Evolutionary conservation across 305 asterid species (phyloP).

Genomic region (Fraxinus dipetala): DNA sequence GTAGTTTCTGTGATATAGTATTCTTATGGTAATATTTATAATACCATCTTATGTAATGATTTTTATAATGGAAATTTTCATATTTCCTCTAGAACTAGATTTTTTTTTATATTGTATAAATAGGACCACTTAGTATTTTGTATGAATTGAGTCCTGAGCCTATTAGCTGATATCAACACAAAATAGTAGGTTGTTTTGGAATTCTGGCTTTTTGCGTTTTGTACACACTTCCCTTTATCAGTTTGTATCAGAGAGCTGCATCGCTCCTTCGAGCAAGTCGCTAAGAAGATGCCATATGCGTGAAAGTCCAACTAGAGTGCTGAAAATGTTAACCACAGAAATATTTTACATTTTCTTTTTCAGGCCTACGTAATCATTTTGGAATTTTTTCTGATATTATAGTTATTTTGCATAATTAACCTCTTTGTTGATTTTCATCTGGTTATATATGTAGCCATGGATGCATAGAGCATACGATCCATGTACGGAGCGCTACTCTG

Average conservation of each 20-base stretch:
- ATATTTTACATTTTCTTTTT: background rate
- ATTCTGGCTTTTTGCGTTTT: background rate
- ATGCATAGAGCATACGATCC: constrained; percentile 90
- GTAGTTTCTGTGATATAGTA: background rate
- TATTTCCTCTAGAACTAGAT: background rate
- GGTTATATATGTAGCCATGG: constrained; percentile 60
- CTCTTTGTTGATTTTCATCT: constrained; percentile 13
- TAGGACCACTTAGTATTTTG: background rate
- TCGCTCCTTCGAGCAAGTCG: background rate
- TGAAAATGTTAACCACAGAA: background rate
- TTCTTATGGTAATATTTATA: background rate
- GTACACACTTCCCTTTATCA: background rate
- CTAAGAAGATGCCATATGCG: background rate
- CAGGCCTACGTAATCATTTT: background rate
- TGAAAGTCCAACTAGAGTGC: background rate
- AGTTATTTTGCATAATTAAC: background rate
- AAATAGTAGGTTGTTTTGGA: background rate
- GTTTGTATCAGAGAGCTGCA: background rate
- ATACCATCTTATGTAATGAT: background rate
- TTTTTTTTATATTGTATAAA: background rate
- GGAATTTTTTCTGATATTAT: background rate
- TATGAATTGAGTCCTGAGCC: background rate
- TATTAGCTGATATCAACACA: background rate
- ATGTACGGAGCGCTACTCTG: constrained; percentile 71
- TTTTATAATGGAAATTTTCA: background rate